Base-by-base conservation (phyloP, 2,329 filamentous ascomycete species). In the Cordyceps cateniannulata region DNA sequence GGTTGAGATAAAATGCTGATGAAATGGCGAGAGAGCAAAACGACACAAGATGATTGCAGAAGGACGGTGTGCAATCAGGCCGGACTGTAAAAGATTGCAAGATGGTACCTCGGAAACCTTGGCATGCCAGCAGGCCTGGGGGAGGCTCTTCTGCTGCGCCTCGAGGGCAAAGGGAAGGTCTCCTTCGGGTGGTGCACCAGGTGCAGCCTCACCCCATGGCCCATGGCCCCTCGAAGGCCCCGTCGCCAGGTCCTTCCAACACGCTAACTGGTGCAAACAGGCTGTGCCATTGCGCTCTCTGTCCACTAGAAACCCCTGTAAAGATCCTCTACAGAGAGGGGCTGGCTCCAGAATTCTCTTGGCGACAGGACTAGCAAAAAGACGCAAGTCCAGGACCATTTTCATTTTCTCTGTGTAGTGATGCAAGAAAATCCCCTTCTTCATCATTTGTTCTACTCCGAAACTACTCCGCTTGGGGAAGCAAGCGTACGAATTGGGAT, bases 241-340 rank as follows among this genome's bases (percentile, higher is more conserved):
- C 42, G 24, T 24, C 20, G 35, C 20, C 22, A 47, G 44, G 29
- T 16, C 8, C 18, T 38, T 7, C 5, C n/a, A 52, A 29, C 24
- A 54, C 51, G 40, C 25, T 38, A 5, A 55, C 25, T 45, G 38
- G 40, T 24, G 25, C 38, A 45, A 45, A 8, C 8, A 29, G 52
- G 52, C 18, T 32, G 22, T 27, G 38, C 38, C 35, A 22, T 27
- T 54, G 24, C 35, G 38, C 22, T 27, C 8, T 44, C 50, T n/a
- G 51, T 44, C 51, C 51, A 54, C 38, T 54, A 42, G 51, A 44
- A 44, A 45, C 40, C 52, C 52, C 25, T 45, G 52, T 32, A 45
- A 3, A 22, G 52, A 32, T 45, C 52, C 52, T 32, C 52, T 45
- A 10, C 6, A 22, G 24, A 20, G 51, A 55, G 52, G 52, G 52